Evolutionary conservation across 1,139 yeast species (phyloP).

Genomic region (Trichomonascaceae sp.): DNA sequence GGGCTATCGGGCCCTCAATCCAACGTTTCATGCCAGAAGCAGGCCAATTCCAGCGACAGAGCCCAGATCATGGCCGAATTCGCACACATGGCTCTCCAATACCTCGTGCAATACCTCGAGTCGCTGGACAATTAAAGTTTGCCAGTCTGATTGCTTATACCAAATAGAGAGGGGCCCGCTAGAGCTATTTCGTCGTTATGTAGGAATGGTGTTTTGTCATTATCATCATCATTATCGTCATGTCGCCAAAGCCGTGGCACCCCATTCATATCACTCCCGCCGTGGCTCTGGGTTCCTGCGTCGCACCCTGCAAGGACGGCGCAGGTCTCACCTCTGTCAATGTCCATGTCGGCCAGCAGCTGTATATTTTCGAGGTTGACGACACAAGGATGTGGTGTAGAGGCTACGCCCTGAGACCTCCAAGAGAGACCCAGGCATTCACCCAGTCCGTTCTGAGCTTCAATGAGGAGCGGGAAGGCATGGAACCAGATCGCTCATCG

Average conservation of each 20-base stretch:
- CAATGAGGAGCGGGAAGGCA: background rate
- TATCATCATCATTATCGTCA: no score
- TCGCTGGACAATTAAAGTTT: background rate
- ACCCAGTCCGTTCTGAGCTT: background rate
- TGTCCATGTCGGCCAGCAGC: constrained; percentile 70
- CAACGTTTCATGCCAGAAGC: constrained; percentile 36
- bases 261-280: constrained; percentile 18
- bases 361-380: constrained; percentile 60
- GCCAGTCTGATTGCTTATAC: no score
- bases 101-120: constrained; percentile 29
- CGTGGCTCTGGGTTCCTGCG: constrained; percentile 16
- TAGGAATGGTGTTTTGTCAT: no score
- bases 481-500: background rate
- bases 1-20: constrained; percentile 54
- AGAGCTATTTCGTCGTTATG: no score
- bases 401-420: constrained; percentile 41
- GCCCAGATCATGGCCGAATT: constrained; percentile 60
- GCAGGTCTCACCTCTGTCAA: constrained; percentile 9
- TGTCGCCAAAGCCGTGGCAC: constrained; percentile 31
- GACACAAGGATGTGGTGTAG: constrained; percentile 57
- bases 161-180: no score
- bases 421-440: constrained; percentile 9
- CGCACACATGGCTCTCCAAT: constrained; percentile 54
- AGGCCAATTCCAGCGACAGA: constrained; percentile 39
- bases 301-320: constrained; percentile 7